Evolutionary conservation across 73 alveolate species (phyloP), one percentile per base, ranked within the genome.

Genomic region (Paramecium pentaurelia): DNA sequence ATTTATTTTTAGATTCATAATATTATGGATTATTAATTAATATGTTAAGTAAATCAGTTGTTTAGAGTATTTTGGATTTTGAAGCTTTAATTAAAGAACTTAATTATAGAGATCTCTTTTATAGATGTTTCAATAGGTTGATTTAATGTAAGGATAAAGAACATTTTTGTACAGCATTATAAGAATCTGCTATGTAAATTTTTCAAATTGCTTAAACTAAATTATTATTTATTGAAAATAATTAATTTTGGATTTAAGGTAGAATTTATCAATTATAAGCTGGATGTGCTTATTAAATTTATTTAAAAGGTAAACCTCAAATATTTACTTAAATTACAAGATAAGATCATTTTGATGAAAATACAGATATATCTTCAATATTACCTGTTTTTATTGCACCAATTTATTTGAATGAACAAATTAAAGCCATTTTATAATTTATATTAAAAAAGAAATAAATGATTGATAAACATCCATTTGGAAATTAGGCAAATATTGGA

Each of bases 401-500:
- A 12, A 80, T 80, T 3, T 44, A 38, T 47, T 20, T 27, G 20
- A 28, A 44, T 14, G 91, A 80, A 3, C n/a, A 80, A 42, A 77
- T 80, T 44, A 25, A n/a, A 12, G 91, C 91, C 44, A 80, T 80
- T 16, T 22, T 80, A 80, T 8, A 80, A 80, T 80, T 80, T 80
- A 42, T 80, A 2, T 12, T 80, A 20, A 80, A 80, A 27, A 80
- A 27, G 8, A 80, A 80, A 47, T 10, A 28, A 47, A 42, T 80
- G 44, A 42, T 25, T 45, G 91, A 80, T 80, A 42, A 28, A 32
- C 91, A 80, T 80, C 91, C 91, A 38, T 80, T 80, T 28, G 91
- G 91, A 9, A 80, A 80, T 80, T 36, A 80, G 16, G 91, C 91
- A 2, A 80, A 80, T 47, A 80, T 80, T 16, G 91, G 91, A 12